Conservation (phyloP, 192 early-diverging fungal genomes). For the Mycoemilia scoparia region DNA sequence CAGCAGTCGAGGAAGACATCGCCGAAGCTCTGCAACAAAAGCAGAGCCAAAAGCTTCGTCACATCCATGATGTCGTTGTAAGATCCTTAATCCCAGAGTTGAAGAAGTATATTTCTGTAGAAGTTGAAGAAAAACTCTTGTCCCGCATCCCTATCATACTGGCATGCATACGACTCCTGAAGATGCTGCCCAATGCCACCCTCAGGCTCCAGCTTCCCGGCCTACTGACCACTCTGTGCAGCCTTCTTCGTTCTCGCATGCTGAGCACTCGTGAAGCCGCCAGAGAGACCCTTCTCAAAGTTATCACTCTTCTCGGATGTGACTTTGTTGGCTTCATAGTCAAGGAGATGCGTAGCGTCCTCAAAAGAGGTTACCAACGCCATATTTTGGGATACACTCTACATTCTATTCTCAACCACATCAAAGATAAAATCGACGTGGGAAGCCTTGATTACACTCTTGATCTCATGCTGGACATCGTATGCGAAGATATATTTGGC, state of each 20-base stretch:
- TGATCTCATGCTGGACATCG: conserved; percentile 44
- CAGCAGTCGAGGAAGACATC: conserved; percentile 11
- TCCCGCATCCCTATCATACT: conserved; percentile 74
- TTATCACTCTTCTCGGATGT: conserved; percentile 64
- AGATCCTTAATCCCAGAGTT: conserved; percentile 67
- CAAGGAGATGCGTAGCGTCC: conserved; percentile 55
- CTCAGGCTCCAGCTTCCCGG: conserved; percentile 68
- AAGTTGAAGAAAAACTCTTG: conserved; percentile 53
- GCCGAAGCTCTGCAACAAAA: conserved; percentile 12
- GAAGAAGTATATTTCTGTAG: conserved; percentile 48
- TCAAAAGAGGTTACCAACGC: conserved; percentile 72
- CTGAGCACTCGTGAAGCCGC: conserved; percentile 74
- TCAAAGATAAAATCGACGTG: conserved; percentile 34
- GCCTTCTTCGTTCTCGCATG: conserved; percentile 56
- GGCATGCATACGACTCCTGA: conserved; percentile 68
- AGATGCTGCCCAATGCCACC: conserved; percentile 53
- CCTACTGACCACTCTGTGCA: conserved; percentile 70
- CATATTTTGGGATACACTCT: conserved; percentile 93
- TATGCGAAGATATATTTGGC: conserved; percentile 88
- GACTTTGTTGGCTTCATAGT: conserved; percentile 76
- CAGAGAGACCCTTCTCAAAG: conserved; percentile 73
- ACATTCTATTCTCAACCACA: conserved; percentile 57
- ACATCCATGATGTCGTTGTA: conserved; percentile 62
- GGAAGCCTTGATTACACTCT: conserved; percentile 70
- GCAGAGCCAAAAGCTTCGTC: no score